A percentile compares a stretch with the other conserved stretches of the same genome.
Conservation (phyloP, 306 rosid genomes). For the Vigna trinervia region DNA sequence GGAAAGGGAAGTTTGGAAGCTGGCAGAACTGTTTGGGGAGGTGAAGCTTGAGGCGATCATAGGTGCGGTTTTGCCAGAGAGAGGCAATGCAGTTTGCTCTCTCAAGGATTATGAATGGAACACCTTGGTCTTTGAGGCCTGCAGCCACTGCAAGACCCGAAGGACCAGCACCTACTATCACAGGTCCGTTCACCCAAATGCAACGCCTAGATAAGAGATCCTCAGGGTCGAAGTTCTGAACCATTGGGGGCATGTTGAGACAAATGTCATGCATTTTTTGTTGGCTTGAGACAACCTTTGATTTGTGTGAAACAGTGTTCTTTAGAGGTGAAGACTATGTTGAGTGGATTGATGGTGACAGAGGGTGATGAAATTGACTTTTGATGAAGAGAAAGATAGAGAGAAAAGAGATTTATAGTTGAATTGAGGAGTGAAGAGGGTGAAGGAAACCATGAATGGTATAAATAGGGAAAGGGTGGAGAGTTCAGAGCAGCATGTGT, state of each 20-base stretch:
- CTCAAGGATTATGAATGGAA: conserved; percentile 76
- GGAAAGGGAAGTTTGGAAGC: conserved; percentile 78
- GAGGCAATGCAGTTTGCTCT: conserved; percentile 91
- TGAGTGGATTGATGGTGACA: background rate
- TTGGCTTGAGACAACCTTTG: background rate
- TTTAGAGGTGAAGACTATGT: background rate
- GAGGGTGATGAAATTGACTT: conserved; percentile 9
- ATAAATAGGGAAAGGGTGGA: conserved; percentile 57
- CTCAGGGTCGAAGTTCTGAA: conserved; percentile 50
- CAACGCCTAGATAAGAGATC: conserved; percentile 57
- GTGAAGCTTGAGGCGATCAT: conserved; percentile 87
- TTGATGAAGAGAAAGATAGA: conserved; percentile 20
- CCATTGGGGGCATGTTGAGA: conserved; percentile 57
- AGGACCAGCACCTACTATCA: conserved; percentile 91
- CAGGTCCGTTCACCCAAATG: conserved; percentile 84
- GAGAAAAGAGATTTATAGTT: conserved; percentile 38
- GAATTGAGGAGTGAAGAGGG: conserved; percentile 57
- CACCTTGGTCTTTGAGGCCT: conserved; percentile 77
- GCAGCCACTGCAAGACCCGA: conserved; percentile 92
- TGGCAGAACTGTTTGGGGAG: conserved; percentile 91
- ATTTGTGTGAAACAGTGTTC: background rate
- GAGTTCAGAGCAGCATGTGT: conserved; percentile 56
- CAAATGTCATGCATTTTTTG: conserved; percentile 47
- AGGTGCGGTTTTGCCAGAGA: conserved; percentile 83
- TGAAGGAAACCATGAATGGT: conserved; percentile 41